Conservation (phyloP, 169 alveolate species). For the Plasmodium knowlesi region DNA sequence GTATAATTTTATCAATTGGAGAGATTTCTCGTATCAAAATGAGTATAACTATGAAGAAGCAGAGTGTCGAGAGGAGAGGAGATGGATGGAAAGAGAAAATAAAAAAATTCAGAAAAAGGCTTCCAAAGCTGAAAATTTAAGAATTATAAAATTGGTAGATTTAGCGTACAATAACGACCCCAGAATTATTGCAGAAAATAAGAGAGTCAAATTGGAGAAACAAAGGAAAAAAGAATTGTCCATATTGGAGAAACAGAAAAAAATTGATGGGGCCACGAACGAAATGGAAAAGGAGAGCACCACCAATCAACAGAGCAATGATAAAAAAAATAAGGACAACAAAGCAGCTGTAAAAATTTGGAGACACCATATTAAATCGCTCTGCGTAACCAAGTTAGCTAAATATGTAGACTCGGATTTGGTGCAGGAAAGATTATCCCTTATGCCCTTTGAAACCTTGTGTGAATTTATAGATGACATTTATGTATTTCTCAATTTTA, state of each 20-base stretch:
- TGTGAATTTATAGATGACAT: constrained; percentile 68
- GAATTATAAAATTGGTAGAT: constrained; percentile 92
- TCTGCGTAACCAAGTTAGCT: constrained; percentile 72
- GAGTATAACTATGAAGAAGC: constrained; percentile 93
- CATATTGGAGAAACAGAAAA: constrained; percentile 77
- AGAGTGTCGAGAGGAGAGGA: constrained; percentile 93
- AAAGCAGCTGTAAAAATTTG: constrained; percentile 71
- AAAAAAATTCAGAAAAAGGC: constrained; percentile 90
- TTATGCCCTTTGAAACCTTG: constrained; percentile 51
- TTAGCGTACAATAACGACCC: constrained; percentile 91
- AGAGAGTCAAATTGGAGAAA: constrained; percentile 81
- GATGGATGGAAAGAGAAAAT: constrained; percentile 96
- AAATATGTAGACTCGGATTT: constrained; percentile 11
- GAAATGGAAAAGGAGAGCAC: constrained; percentile 80
- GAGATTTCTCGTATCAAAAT: constrained; percentile 93
- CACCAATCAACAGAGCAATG: constrained; percentile 64
- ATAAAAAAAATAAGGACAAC: constrained; percentile 76
- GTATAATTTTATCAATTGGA: constrained; percentile 91
- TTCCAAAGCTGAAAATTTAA: constrained; percentile 88
- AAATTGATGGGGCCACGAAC: constrained; percentile 80
- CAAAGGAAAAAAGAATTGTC: constrained; percentile 74
- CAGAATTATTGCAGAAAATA: constrained; percentile 83
- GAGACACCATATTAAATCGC: constrained; percentile 76
- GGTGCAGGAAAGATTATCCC: constrained; percentile 25
- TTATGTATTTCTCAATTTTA: constrained; percentile 49